These are phyloP conservation scores for Aeminium ludgeri DNA, from an alignment of 495 filamentous ascomycete genomes.

Conservation along the genomic window DNA sequence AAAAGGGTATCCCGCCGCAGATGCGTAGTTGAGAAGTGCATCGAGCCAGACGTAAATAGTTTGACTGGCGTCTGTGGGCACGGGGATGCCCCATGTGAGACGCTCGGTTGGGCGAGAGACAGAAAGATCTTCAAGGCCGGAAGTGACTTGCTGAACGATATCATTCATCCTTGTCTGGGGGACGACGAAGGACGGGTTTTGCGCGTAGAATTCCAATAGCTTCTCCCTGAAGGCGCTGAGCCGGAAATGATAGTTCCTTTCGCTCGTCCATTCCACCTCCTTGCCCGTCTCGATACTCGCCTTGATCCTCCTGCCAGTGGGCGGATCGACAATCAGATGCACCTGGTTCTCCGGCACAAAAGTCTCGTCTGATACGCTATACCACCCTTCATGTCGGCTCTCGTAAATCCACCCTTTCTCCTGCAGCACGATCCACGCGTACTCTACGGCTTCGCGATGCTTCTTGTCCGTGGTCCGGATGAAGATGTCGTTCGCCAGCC, in stretches of 20 bases:
- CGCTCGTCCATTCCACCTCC: slow-evolving; percentile 88
- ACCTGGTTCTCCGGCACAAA: slow-evolving; percentile 71
- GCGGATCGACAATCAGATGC: slow-evolving; percentile 54
- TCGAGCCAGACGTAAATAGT: slow-evolving; percentile 98
- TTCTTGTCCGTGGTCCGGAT: slow-evolving; percentile 74
- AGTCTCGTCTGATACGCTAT: slow-evolving; percentile 88
- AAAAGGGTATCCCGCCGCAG: slow-evolving; percentile 72
- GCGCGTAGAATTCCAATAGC: slow-evolving; percentile 60
- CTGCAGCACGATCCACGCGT: slow-evolving; percentile 71
- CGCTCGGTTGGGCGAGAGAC: slow-evolving; percentile 68
- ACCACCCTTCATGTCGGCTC: slow-evolving; percentile 84
- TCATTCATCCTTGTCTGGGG: slow-evolving; percentile 49
- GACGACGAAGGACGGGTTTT: slow-evolving; percentile 52
- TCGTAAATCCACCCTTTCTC: slow-evolving; percentile 70
- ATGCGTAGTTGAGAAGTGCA: slow-evolving; percentile 85
- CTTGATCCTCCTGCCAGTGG: slow-evolving; percentile 67
- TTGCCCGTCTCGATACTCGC: slow-evolving; percentile 75
- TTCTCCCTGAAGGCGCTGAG: slow-evolving; percentile 61
- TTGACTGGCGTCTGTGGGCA: slow-evolving; percentile 67
- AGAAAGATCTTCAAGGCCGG: slow-evolving; percentile 67
- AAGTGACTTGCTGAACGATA: slow-evolving; percentile 48
- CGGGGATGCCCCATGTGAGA: slow-evolving; percentile 76
- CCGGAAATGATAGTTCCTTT: slow-evolving; percentile 87
- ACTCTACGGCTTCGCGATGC: slow-evolving; percentile 72
- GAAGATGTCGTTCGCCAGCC: slow-evolving; percentile 64